Evolutionary conservation across 331 rosid species (phyloP), one percentile per base, ranked within the genome.

Genomic region (Spiraea crenata): DNA sequence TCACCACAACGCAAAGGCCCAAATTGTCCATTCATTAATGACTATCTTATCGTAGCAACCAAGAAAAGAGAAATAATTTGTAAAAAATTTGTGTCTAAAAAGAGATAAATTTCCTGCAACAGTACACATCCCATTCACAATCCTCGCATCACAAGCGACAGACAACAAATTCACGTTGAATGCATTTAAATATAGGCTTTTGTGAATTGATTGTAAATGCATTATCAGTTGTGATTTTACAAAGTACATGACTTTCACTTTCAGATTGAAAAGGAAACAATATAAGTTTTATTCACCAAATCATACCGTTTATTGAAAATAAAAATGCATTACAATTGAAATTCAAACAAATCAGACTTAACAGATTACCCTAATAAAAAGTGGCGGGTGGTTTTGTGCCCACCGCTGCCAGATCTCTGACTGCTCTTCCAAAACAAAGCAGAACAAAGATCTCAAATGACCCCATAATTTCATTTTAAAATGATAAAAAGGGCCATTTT

Each of bases 371-470:
- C 66, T 57, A 45, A 57, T 3, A 57, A 70, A 70, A 59, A n/a
- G 57, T 8, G 74, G 74, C 74, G 67, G 74, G 74, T 57, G 67
- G 47, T 70, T 70, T 25, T n/a, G 34, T 11, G 19, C 67, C 74
- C 74, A 70, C 74, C 74, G 20, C 74, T 70, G 66, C 74, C 74
- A 45, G 57, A 46, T 57, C 39, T 57, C 47, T 70, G 47, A 46
- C 57, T 70, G 57, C 74, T 47, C 38, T 15, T 58, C 35, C 46
- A 45, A 57, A 57, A 16, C 66, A 70, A 57, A 65, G 75, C 76
- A 68, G 74, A 73, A 37, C 77, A 69, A 13, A 80, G 25, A 44
- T 15, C 7, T 0, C 31, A 25, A 38, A 59, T 17, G 3, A 56
- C 56, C 63, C 60, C 71, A 54, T 63, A 57, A 64, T 48, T 63